Conservation (phyloP, 768 basidiomycete species). For the Pholiota microspora region DNA sequence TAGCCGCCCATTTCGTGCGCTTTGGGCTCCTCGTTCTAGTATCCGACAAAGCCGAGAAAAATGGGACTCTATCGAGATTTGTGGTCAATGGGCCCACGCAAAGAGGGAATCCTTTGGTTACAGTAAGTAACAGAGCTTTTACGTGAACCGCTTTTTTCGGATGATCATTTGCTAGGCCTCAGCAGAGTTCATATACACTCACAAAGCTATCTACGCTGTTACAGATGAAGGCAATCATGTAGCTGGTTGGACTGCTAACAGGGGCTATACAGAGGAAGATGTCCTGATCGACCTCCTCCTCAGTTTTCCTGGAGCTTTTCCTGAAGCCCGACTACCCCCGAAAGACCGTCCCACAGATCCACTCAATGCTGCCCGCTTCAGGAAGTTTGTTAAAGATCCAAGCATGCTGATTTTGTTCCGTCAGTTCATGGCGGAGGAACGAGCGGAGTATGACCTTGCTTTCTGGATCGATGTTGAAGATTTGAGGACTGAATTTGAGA, state of each 20-base stretch:
- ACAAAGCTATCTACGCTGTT: constrained; percentile 7
- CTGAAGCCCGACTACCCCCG: not conserved
- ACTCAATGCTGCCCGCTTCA: constrained; percentile 2
- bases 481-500: constrained; percentile 7
- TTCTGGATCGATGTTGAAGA: constrained; percentile 15
- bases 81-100: constrained; percentile 6
- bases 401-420: constrained; percentile 1
- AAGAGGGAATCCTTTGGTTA: constrained; percentile 5
- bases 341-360: not conserved
- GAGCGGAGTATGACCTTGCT: constrained; percentile 7
- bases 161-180: not conserved
- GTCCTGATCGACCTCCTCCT: not conserved
- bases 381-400: constrained; percentile 2
- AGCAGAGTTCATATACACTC: constrained; percentile 7
- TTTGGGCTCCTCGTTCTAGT: constrained; percentile 6
- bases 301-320: not conserved
- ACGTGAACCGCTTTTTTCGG: not conserved
- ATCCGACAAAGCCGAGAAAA: constrained; percentile 7
- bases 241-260: constrained; percentile 8
- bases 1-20: constrained; percentile 13
- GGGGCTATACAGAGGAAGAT: not conserved
- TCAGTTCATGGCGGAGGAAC: constrained; percentile 8
- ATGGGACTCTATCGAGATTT: not conserved
- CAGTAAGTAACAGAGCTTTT: not conserved
- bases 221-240: constrained; percentile 10